Percentiles rank a stretch among this genome's conserved stretches.
Conservation (phyloP, 1,284 basidiomycete genomes). For the Apiotrichum porosum region DNA sequence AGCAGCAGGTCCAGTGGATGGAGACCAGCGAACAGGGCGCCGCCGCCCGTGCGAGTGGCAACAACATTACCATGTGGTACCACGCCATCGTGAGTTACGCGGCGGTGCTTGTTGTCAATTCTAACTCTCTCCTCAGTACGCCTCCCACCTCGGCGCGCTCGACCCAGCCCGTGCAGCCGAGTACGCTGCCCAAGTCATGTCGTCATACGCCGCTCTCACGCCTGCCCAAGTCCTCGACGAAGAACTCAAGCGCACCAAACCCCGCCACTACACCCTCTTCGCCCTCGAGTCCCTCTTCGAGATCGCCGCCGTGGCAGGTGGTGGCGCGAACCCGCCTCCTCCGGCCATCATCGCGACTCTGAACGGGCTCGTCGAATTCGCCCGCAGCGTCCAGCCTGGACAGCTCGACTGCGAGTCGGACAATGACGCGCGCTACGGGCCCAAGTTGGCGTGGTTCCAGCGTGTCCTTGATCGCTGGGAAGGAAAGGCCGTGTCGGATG, state of each 20-base stretch:
- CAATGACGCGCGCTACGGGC: constrained; percentile 19
- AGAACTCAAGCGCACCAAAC: constrained; percentile 24
- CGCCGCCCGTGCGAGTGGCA: constrained; percentile 16
- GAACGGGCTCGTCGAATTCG: constrained; percentile 15
- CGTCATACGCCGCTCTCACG: background rate
- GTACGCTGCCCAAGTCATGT: constrained; percentile 11
- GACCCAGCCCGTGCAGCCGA: constrained; percentile 7
- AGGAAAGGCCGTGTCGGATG: constrained; percentile 3
- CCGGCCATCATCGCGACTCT: constrained; percentile 13
- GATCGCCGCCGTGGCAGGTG: constrained; percentile 12
- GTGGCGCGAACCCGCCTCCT: background rate
- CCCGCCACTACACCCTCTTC: constrained; percentile 34
- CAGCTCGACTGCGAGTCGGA: constrained; percentile 27
- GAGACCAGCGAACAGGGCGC: constrained; percentile 23
- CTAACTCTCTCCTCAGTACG: constrained; percentile 10
- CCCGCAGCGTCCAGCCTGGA: constrained; percentile 15
- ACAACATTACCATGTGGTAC: constrained; percentile 36
- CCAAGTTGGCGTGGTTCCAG: constrained; percentile 27
- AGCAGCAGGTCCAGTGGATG: constrained; percentile 29
- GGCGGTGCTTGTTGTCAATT: too few species aligned
- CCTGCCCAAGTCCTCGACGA: constrained; percentile 18
- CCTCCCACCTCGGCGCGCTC: constrained; percentile 22
- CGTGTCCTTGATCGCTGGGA: constrained; percentile 24
- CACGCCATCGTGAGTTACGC: constrained; percentile 32
- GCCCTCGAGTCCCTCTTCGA: constrained; percentile 32